Percentiles rank a stretch among this genome's conserved stretches.
Conservation (phyloP, 331 rosid species). For the Rosa hybrid region DNA sequence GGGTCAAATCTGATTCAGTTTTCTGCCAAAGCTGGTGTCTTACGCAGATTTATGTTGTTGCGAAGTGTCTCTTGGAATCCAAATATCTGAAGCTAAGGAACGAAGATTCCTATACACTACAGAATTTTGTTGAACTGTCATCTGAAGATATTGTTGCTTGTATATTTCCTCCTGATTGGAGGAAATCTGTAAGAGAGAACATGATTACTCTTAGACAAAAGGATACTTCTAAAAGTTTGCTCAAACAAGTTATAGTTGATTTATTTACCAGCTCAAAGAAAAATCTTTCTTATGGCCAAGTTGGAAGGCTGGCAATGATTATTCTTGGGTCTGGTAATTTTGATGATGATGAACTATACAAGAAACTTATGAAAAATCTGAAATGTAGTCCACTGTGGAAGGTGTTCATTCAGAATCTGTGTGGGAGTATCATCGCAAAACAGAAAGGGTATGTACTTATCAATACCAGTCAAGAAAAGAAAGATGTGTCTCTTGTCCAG, state of each 20-base stretch:
- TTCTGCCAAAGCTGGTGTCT: constrained; percentile 9
- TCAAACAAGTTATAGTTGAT: constrained; percentile 27
- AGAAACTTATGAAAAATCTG: background rate
- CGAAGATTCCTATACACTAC: background rate
- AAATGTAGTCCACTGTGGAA: constrained; percentile 42
- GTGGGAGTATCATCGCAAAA: background rate
- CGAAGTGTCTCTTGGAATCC: constrained; percentile 1
- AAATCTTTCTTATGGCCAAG: constrained; percentile 35
- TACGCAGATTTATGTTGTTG: constrained; percentile 20
- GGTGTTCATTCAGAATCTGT: constrained; percentile 36
- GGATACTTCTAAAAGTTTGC: constrained; percentile 24
- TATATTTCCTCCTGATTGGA: constrained; percentile 29
- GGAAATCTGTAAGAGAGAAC: constrained; percentile 20
- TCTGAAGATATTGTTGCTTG: background rate
- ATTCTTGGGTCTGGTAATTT: background rate
- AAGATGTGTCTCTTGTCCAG: too few species aligned
- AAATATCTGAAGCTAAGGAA: constrained; percentile 13
- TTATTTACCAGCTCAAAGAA: constrained; percentile 8
- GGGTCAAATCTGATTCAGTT: background rate
- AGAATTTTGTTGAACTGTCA: background rate
- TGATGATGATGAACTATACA: background rate
- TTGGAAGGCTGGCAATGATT: constrained; percentile 42
- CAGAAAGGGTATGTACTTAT: background rate
- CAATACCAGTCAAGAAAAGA: too few species aligned
- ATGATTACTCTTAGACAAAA: constrained; percentile 37